A percentile compares a stretch with the other conserved stretches of the same genome.
These are phyloP conservation scores for Tricladium varicosporioides DNA, from an alignment of 2,329 filamentous ascomycete genomes.

Conservation along the genomic window DNA sequence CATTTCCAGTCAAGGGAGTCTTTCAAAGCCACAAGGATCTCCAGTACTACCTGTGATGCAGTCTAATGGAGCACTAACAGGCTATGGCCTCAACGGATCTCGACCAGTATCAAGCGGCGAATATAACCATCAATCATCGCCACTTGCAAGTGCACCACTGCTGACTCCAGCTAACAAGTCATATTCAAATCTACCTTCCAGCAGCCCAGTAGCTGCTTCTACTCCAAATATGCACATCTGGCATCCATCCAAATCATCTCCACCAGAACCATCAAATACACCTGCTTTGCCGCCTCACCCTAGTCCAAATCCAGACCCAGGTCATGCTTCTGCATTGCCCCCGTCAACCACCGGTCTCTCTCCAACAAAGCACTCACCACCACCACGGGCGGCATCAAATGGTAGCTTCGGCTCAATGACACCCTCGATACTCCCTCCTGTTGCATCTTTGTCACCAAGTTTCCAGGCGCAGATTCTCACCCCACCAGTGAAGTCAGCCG, in stretches of 20 bases:
- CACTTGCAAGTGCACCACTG: slow-evolving; percentile 28
- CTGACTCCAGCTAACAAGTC: slow-evolving; percentile 28
- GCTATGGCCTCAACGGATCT: slow-evolving; percentile 2
- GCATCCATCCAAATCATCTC: slow-evolving; percentile 17
- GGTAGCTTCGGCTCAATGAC: slow-evolving; percentile 28
- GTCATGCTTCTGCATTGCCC: slow-evolving; percentile 29
- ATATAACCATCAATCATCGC: slow-evolving; percentile 31
- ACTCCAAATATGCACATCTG: slow-evolving; percentile 13
- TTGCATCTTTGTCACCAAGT: slow-evolving; percentile 56
- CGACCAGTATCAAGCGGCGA: slow-evolving; percentile 20
- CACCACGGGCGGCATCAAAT: slow-evolving; percentile 29
- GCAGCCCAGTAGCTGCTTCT: slow-evolving; percentile 12
- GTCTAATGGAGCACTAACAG: slow-evolving; percentile 9
- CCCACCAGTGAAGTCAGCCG: slow-evolving; percentile 54
- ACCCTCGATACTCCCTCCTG: slow-evolving; percentile 53
- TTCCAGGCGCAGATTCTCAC: slow-evolving; percentile 56
- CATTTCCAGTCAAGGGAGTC: slow-evolving; percentile 4
- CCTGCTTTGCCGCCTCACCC: slow-evolving; percentile 10
- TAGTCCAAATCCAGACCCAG: slow-evolving; percentile 12
- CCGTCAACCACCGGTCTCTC: slow-evolving; percentile 40
- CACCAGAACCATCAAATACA: slow-evolving; percentile 11
- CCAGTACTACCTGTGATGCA: slow-evolving; percentile 11
- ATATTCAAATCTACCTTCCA: slow-evolving; percentile 11
- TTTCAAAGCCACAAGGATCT: slow-evolving; percentile 17
- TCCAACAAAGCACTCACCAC: slow-evolving; percentile 44